Conservation (phyloP, 768 basidiomycete species). For the Russula griseocarnosa region DNA sequence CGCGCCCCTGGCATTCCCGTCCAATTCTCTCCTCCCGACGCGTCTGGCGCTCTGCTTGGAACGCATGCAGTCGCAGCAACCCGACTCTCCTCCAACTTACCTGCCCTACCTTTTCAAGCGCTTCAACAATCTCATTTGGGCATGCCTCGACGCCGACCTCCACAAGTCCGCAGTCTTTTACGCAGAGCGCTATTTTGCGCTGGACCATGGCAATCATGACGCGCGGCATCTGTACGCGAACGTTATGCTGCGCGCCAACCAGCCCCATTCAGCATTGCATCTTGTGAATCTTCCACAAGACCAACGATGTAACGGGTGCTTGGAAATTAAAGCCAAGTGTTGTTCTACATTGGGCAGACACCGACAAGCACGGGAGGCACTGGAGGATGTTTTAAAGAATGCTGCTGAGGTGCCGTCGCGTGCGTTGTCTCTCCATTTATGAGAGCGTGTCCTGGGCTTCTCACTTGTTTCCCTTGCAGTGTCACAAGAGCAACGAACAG, state of each 20-base stretch:
- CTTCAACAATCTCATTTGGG: slow-evolving; percentile 73
- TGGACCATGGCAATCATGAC: slow-evolving; percentile 70
- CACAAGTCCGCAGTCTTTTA: slow-evolving; percentile 81
- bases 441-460: slow-evolving; percentile 16
- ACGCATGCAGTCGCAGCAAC: slow-evolving; percentile 38
- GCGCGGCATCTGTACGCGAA: slow-evolving; percentile 83
- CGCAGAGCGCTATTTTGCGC: slow-evolving; percentile 76
- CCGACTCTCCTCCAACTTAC: slow-evolving; percentile 48
- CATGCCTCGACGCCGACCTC: slow-evolving; percentile 77
- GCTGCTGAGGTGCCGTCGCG: slow-evolving; percentile 51
- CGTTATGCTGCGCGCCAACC: slow-evolving; percentile 62
- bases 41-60: slow-evolving; percentile 10
- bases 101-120: slow-evolving; percentile 60
- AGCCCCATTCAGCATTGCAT: slow-evolving; percentile 69
- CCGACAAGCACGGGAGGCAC: slow-evolving; percentile 68
- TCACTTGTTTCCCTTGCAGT: slow-evolving; percentile 36
- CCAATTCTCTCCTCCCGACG: slow-evolving; percentile 27
- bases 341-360: slow-evolving; percentile 68
- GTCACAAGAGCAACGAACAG: slow-evolving; percentile 50
- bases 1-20: neutral
- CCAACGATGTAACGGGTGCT: slow-evolving; percentile 65
- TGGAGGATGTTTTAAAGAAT: slow-evolving; percentile 59
- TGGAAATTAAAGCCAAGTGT: slow-evolving; percentile 75
- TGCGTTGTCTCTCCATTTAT: slow-evolving; percentile 37
- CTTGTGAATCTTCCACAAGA: slow-evolving; percentile 62